Percentiles rank a stretch among this genome's conserved stretches.
These are phyloP conservation scores for Alloteropsis angusta DNA, from an alignment of 202 grass and related monocot genomes.

Conservation along the genomic window DNA sequence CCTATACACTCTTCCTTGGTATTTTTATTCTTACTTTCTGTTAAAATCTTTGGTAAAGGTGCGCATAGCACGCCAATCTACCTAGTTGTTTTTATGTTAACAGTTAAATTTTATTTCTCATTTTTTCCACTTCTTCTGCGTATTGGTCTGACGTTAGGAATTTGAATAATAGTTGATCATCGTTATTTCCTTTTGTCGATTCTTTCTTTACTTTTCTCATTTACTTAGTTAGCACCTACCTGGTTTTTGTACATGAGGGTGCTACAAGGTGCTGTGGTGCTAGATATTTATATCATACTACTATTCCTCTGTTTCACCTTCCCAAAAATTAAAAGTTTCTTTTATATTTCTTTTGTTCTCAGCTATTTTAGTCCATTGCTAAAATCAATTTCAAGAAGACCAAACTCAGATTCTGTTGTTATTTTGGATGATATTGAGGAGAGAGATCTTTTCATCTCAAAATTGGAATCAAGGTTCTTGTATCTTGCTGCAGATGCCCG, in stretches of 20 bases:
- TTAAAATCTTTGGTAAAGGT: too few species aligned
- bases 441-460: constrained; percentile 77
- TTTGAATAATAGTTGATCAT: neutral
- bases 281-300: neutral
- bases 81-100: neutral
- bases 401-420: constrained; percentile 29
- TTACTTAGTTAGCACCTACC: neutral
- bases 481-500: constrained; percentile 94
- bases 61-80: too few species aligned
- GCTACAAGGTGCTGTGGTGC: neutral
- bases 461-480: constrained; percentile 80
- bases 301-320: neutral
- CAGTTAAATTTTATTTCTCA: neutral
- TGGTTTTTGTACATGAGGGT: neutral
- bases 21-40: too few species aligned
- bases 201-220: neutral
- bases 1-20: too few species aligned
- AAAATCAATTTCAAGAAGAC: constrained; percentile 75
- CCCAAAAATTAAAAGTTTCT: neutral
- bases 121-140: neutral
- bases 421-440: constrained; percentile 78
- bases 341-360: constrained; percentile 15
- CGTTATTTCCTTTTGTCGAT: neutral
- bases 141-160: neutral
- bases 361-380: constrained; percentile 93